phyloP scores from a whole-genome alignment of 2,329 filamentous ascomycete genomes.

The Cadophora gregata region DNA sequence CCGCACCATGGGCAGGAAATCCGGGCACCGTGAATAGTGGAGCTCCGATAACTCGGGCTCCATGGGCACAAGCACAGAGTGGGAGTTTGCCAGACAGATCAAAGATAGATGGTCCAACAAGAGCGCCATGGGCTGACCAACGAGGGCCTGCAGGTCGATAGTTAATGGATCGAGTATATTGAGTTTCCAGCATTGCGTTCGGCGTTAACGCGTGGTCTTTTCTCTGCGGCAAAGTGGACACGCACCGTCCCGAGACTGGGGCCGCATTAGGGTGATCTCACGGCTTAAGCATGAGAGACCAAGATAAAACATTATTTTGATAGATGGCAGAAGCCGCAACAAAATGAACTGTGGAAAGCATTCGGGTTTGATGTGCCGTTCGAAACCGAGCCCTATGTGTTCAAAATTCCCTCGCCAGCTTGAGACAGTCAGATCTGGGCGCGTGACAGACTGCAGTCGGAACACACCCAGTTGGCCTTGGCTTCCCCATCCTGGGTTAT shows the following conservation, averaged over 20 bases:
- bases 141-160: constrained; percentile 13
- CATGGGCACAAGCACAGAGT: constrained; percentile 25
- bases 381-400: background rate
- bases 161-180: background rate
- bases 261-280: background rate
- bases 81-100: background rate
- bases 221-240: constrained; percentile 9
- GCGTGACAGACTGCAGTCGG: constrained; percentile 2
- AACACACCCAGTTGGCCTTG: background rate
- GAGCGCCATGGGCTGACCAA: constrained; percentile 47
- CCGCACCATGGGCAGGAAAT: constrained; percentile 23
- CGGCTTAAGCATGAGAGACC: background rate
- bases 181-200: background rate
- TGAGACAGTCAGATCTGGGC: background rate
- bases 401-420: background rate
- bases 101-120: constrained; percentile 42
- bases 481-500: constrained; percentile 1
- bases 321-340: background rate
- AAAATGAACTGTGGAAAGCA: background rate
- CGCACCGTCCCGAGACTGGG: constrained; percentile 12
- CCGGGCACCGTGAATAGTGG: constrained; percentile 4
- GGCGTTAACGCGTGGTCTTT: constrained; percentile 16
- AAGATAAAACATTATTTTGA: background rate
- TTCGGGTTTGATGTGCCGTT: constrained; percentile 4
- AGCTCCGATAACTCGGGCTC: constrained; percentile 41